These are phyloP conservation scores for Neostapfia colusana DNA, from an alignment of 176 grass and related monocot genomes.

Conservation along the genomic window DNA sequence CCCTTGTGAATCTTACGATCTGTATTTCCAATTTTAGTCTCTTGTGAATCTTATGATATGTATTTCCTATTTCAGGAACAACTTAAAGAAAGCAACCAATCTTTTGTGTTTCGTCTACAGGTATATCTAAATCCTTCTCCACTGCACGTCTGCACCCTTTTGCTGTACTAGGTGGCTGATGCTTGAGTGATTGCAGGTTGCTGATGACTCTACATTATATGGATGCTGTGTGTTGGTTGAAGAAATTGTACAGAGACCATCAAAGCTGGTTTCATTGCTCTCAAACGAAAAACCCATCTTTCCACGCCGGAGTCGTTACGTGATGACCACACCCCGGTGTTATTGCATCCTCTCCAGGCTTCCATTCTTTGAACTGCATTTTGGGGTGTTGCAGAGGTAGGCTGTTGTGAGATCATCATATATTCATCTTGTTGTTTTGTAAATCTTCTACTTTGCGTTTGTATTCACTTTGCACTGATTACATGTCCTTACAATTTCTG, in stretches of 20 bases:
- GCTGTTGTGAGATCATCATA: not conserved
- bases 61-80: constrained; percentile 78
- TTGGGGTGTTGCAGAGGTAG: constrained; percentile 92
- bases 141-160: not conserved
- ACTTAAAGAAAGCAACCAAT: constrained; percentile 93
- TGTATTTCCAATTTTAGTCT: constrained; percentile 38
- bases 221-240: constrained; percentile 96
- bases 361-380: constrained; percentile 96
- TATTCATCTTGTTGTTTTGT: not conserved
- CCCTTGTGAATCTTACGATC: constrained; percentile 23
- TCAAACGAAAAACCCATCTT: constrained; percentile 50
- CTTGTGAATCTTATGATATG: constrained; percentile 25
- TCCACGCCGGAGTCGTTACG: constrained; percentile 70
- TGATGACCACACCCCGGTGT: constrained; percentile 86
- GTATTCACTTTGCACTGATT: not conserved
- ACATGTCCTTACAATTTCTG: not conserved
- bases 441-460: not conserved
- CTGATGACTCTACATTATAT: constrained; percentile 93
- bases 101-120: constrained; percentile 97
- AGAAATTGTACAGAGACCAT: constrained; percentile 90
- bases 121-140: constrained; percentile 47
- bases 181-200: constrained; percentile 57
- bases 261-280: constrained; percentile 89
- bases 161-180: constrained; percentile 36
- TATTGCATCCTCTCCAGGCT: constrained; percentile 96